Conservation (phyloP, 306 rosid genomes). For the Cicer chorassanicum region DNA sequence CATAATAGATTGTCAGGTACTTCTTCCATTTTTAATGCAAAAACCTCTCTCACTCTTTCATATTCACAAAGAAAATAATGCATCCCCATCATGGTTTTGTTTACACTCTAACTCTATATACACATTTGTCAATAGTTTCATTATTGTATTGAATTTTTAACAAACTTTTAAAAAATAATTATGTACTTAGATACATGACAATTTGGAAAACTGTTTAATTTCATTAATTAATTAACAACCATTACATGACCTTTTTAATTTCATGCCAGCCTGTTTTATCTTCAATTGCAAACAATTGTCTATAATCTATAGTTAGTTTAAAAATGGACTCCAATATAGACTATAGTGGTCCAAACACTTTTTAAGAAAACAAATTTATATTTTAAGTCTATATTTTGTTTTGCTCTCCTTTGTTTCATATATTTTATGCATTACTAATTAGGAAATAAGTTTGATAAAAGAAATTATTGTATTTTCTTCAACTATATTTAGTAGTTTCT, state of each 20-base stretch:
- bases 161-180: conserved; percentile 4
- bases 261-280: conserved; percentile 52
- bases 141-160: conserved; percentile 27
- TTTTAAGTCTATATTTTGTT: neutral
- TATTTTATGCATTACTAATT: conserved; percentile 18
- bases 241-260: conserved; percentile 12
- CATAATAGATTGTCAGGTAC: conserved; percentile 52
- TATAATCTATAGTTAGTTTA: conserved; percentile 38
- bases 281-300: conserved; percentile 38
- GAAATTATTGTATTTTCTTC: conserved; percentile 15
- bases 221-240: conserved; percentile 40
- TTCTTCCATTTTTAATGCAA: conserved; percentile 49
- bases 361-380: conserved; percentile 18
- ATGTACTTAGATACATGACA: conserved; percentile 23
- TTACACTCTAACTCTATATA: conserved; percentile 24
- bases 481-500: conserved; percentile 26
- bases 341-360: conserved; percentile 25
- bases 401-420: neutral
- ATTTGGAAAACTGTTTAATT: conserved; percentile 36
- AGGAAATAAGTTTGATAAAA: conserved; percentile 30
- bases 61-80: conserved; percentile 37
- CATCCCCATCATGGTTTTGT: conserved; percentile 43
- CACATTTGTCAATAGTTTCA: conserved; percentile 44
- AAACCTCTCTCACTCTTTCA: conserved; percentile 34
- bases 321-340: conserved; percentile 22